Conservation (phyloP, 139 green algal species). For the Asterochloris erici region DNA sequence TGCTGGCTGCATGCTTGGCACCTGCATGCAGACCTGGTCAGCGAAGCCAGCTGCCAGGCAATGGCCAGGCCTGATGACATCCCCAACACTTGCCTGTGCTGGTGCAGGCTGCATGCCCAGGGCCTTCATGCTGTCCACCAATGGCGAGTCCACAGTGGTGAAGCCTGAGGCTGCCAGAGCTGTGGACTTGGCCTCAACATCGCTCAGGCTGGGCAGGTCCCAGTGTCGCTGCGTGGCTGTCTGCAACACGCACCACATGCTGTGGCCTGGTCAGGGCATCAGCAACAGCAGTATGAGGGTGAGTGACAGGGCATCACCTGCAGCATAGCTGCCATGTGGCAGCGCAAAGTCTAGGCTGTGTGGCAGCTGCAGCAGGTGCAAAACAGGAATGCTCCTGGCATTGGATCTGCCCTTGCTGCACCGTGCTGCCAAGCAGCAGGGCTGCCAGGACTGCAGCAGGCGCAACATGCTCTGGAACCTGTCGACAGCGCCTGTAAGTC, state of each 20-base stretch:
- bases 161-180: conserved; percentile 12
- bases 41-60: neutral
- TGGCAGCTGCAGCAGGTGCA: no score
- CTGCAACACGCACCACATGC: neutral
- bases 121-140: neutral
- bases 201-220: conserved; percentile 10
- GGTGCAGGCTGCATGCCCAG: neutral
- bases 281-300: no score
- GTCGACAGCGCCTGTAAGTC: no score
- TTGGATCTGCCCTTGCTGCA: no score
- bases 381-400: no score
- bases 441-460: no score
- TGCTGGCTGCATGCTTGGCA: neutral
- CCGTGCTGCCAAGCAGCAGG: no score
- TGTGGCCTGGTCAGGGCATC: neutral
- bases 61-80: neutral
- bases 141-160: conserved; percentile 8
- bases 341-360: no score
- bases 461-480: no score
- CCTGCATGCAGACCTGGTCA: neutral
- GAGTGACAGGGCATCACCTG: no score
- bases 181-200: conserved; percentile 8
- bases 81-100: neutral
- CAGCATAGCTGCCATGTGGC: no score
- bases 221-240: neutral